phyloP scores from a whole-genome alignment of 352 stramenopile species.

The Phytophthora kernoviae region DNA sequence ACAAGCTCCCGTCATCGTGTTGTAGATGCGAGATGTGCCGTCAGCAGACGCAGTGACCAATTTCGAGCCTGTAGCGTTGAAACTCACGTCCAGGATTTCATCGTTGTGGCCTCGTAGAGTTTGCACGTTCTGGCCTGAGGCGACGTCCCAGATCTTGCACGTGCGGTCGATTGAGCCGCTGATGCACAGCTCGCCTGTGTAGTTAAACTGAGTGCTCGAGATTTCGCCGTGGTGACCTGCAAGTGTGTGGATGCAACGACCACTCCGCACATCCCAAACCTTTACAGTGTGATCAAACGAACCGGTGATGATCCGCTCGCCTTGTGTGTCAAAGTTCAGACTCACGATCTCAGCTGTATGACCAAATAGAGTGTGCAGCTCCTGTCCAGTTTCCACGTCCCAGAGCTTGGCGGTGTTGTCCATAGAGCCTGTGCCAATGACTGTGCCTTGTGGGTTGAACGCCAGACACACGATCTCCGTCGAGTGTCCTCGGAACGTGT shows the following conservation, averaged over 20 bases:
- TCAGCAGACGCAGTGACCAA: conserved; percentile 94
- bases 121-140: conserved; percentile 90
- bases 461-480: conserved; percentile 97
- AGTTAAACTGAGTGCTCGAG: conserved; percentile 95
- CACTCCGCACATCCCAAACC: conserved; percentile 86
- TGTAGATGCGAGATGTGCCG: conserved; percentile 94
- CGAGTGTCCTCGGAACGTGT: conserved; percentile 95
- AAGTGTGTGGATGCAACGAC: conserved; percentile 92
- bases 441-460: conserved; percentile 93
- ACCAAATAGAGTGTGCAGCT: conserved; percentile 93
- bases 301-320: conserved; percentile 93
- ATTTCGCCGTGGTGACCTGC: conserved; percentile 95
- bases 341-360: conserved; percentile 96
- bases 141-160: conserved; percentile 95
- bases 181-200: conserved; percentile 91
- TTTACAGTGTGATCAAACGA: conserved; percentile 97
- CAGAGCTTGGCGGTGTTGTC: conserved; percentile 96
- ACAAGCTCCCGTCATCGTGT: conserved; percentile 95
- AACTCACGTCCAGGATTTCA: conserved; percentile 95
- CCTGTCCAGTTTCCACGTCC: conserved; percentile 95
- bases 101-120: conserved; percentile 95
- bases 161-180: conserved; percentile 95
- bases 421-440: conserved; percentile 92
- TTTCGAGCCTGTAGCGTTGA: conserved; percentile 95
- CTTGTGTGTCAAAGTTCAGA: conserved; percentile 94